Base-by-base conservation (phyloP, 2,329 filamentous ascomycete genomes). In the Falciphora oryzae region DNA sequence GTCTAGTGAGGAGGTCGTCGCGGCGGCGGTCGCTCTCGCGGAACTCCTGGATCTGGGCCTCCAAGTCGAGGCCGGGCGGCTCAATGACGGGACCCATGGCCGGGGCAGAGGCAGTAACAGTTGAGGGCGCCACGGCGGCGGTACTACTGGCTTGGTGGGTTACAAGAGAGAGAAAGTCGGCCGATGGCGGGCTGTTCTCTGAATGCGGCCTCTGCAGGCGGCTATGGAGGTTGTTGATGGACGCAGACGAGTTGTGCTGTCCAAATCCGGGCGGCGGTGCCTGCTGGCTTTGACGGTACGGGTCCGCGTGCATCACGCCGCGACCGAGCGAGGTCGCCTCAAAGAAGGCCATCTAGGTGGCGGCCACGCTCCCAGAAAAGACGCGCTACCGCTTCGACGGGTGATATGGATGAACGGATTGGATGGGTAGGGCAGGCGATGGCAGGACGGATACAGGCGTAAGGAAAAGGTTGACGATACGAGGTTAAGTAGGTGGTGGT, bases 21-120 rank as follows among this genome's bases (percentile, higher is more conserved):
- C 62, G 62, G 28, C 32, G 57, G 14, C 57, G 62, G 38, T 63
- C 62, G 32, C 53, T 59, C 22, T 63, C 62, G 25, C 57, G 57
- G 56, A 63, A 63, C 27, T 44, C 18, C 31, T 63, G 62, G 14
- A 63, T 28, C 27, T 59, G 31, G 29, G n/a, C 31, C 31, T 38
- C 35, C 53, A 63, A 57, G 57, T 58, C 44, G 22, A 53, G 8
- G 18, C 44, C 22, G 44, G 44, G 44, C 18, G 44, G 44, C 44
- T 53, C 44, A 7, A 25, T 25, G 44, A 53, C 5, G 44, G 18
- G 18, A 22, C 44, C 44, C 44, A 53, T 53, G 44, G 44, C 22
- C 22, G 44, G 7, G 44, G 22, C 44, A n/a, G 44, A 22, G 22
- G 22, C 44, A 53, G 27, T 58, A 28, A 58, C 14, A 18, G 27